A percentile compares a stretch with the other conserved stretches of the same genome.
These are phyloP conservation scores for Wickerhamomyces sp. DNA, from an alignment of 1,139 yeast genomes.

Conservation along the genomic window DNA sequence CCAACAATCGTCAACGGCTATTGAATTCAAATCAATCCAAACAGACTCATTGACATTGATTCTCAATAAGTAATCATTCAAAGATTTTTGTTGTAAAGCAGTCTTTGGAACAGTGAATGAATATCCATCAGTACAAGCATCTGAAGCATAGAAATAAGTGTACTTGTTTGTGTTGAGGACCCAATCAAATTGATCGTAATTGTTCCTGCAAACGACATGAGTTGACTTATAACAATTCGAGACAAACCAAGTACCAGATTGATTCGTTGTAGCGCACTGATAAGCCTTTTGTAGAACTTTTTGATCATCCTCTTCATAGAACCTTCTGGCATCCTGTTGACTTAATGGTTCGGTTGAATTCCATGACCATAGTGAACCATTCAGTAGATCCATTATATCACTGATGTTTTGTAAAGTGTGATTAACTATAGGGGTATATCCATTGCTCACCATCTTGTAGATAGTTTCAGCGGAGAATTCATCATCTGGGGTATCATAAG, in stretches of 20 bases:
- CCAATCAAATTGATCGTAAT: slow-evolving; percentile 43
- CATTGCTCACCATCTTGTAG: slow-evolving; percentile 41
- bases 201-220: slow-evolving; percentile 52
- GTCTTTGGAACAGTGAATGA: slow-evolving; percentile 54
- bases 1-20: slow-evolving; percentile 75
- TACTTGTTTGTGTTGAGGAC: slow-evolving; percentile 28
- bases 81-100: slow-evolving; percentile 39
- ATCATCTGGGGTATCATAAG: slow-evolving; percentile 29
- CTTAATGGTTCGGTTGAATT: slow-evolving; percentile 46
- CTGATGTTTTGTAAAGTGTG: slow-evolving; percentile 28
- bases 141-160: slow-evolving; percentile 41
- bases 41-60: slow-evolving; percentile 31
- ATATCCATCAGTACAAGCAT: slow-evolving; percentile 47
- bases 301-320: slow-evolving; percentile 13
- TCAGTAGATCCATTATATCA: slow-evolving; percentile 27
- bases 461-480: slow-evolving; percentile 34
- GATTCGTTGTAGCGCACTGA: slow-evolving; percentile 54
- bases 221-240: slow-evolving; percentile 57
- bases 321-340: slow-evolving; percentile 14
- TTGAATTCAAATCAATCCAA: slow-evolving; percentile 85
- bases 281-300: slow-evolving; percentile 34
- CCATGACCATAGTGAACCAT: slow-evolving; percentile 68
- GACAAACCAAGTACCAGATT: slow-evolving; percentile 48
- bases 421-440: slow-evolving; percentile 56
- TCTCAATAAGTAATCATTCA: slow-evolving; percentile 23